Conservation (phyloP, 352 stramenopile species). For the Phytophthora quininea region DNA sequence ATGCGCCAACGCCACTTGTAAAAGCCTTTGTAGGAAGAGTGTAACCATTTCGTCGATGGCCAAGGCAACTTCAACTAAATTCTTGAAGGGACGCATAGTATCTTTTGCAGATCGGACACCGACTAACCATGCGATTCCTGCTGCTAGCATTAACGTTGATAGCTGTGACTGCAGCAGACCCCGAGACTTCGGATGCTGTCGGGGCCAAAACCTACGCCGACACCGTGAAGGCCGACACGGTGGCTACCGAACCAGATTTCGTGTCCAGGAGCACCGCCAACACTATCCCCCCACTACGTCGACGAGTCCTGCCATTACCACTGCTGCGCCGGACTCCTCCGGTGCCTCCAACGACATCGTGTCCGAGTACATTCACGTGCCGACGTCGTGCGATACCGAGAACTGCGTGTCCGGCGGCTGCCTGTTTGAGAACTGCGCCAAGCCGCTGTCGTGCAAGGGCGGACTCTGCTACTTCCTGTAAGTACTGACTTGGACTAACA, state of each 20-base stretch:
- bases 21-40: not conserved
- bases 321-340: too few relatives aligned
- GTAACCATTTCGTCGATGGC: not conserved
- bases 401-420: slow-evolving; percentile 54
- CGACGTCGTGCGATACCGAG: slow-evolving; percentile 43
- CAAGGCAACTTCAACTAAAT: slow-evolving; percentile 4
- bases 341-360: slow-evolving; percentile 18
- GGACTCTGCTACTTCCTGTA: slow-evolving; percentile 68
- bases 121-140: slow-evolving; percentile 17
- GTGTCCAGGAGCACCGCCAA: too few relatives aligned
- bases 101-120: slow-evolving; percentile 7
- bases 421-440: slow-evolving; percentile 54
- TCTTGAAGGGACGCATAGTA: slow-evolving; percentile 20
- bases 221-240: too few relatives aligned
- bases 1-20: slow-evolving; percentile 1
- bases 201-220: too few relatives aligned
- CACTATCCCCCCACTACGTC: too few relatives aligned
- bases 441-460: slow-evolving; percentile 48
- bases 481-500: slow-evolving; percentile 8
- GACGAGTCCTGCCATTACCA: too few relatives aligned
- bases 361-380: slow-evolving; percentile 40
- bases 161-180: not conserved
- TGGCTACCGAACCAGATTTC: too few relatives aligned
- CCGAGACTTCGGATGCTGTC: not conserved
- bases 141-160: slow-evolving; percentile 12